Evolutionary conservation across 306 rosid genomes (phyloP), one percentile per base, ranked within the genome.

Genomic region (Carpinus fangiana): DNA sequence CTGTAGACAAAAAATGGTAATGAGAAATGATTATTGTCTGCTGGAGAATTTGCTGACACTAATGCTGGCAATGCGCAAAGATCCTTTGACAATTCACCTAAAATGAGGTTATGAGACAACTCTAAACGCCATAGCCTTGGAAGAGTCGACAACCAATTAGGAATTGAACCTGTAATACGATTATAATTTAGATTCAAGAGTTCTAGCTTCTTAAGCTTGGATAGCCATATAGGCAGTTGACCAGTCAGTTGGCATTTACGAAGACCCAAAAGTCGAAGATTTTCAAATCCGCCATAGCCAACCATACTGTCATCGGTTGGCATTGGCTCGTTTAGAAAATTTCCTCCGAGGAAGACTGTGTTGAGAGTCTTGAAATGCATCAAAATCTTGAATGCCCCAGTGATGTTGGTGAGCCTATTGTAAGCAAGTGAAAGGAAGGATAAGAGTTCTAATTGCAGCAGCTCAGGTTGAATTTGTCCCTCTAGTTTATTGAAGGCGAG

Each of bases 111-210:
- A 34, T 16, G 2, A 17, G 17, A 5, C 28, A 74, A 59, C 12
- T 59, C 8, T 45, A 74, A 21, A 23, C 1, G 3, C 9, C 13
- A 55, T 12, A 74, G 78, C 45, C 55, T 74, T 7, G 78, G 69
- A 59, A 59, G 56, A 56, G 56, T 74, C 5, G 11, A 65, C 77
- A 74, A 59, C 70, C 78, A 74, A 45, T 45, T 31, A 4, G 69
- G 78, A 59, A 74, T 16, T 59, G 78, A 7, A 34, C 70, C 77
- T 13, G 43, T 74, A 28, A 74, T 12, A 43, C 57, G 10, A 59
- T 74, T 74, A 9, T 0, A 0, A 23, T 1, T 7, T 36, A 57
- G n/a, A 23, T 4, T 2, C 28, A 57, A 23, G 9, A 45, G 16
- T 52, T 74, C 56, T 23, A 74, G 78, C 46, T 45, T 74, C 10